phyloP scores from a whole-genome alignment of 2,329 filamentous ascomycete species.

The Domatiomyces globalis region DNA sequence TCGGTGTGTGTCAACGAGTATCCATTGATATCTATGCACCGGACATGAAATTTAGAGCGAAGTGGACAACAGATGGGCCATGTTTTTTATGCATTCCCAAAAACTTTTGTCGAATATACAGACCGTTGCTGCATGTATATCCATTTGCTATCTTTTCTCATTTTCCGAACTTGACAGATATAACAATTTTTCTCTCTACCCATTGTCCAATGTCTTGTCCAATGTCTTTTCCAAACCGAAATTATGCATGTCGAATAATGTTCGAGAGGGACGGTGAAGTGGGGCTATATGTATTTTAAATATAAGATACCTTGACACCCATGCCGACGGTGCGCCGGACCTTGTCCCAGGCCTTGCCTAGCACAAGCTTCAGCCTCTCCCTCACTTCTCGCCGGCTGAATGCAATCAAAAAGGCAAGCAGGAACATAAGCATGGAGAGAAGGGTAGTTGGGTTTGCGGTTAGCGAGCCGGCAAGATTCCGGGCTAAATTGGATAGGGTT shows the following conservation, averaged over 20 bases:
- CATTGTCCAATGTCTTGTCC: too few species aligned
- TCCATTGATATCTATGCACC: too few species aligned
- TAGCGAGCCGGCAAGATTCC: slow-evolving; percentile 38
- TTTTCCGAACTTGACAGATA: too few species aligned
- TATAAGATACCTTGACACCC: slow-evolving; percentile 96
- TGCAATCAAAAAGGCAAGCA: slow-evolving; percentile 63
- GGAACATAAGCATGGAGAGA: slow-evolving; percentile 56
- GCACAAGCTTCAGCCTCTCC: slow-evolving; percentile 54
- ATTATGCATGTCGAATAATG: too few species aligned
- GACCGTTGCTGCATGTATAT: background rate
- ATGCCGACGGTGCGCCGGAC: slow-evolving; percentile 75
- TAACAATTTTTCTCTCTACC: too few species aligned
- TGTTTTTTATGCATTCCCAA: background rate
- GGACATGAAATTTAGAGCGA: background rate
- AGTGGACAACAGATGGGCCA: background rate
- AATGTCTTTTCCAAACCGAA: too few species aligned
- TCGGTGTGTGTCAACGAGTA: too few species aligned
- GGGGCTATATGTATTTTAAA: slow-evolving; percentile 35
- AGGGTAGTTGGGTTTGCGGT: slow-evolving; percentile 42
- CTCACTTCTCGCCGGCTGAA: slow-evolving; percentile 62
- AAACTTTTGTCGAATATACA: too few species aligned
- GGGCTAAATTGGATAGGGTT: slow-evolving; percentile 36
- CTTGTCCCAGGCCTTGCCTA: slow-evolving; percentile 65
- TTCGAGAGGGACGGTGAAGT: too few species aligned
- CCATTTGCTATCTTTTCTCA: too few species aligned